These are phyloP conservation scores for Paxillus ammoniavirescens DNA, from an alignment of 768 basidiomycete genomes.

Conservation along the genomic window DNA sequence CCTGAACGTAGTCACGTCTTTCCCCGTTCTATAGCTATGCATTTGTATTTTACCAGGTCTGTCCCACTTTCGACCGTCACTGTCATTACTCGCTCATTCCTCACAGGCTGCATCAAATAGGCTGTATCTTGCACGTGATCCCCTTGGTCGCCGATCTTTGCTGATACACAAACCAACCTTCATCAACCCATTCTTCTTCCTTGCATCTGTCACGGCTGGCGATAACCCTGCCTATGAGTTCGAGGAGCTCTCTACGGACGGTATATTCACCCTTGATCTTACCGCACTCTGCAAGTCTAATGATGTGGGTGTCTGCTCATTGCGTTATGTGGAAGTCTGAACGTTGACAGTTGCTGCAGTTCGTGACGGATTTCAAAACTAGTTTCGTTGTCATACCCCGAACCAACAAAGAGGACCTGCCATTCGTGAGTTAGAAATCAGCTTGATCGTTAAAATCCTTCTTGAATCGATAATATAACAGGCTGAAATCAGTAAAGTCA, in stretches of 20 bases:
- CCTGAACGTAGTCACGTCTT: not conserved
- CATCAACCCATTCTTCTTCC: conserved; percentile 50
- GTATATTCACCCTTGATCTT: conserved; percentile 56
- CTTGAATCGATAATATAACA: conserved; percentile 20
- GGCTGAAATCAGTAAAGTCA: conserved; percentile 47
- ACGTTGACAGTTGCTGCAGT: conserved; percentile 11
- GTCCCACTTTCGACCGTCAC: conserved; percentile 14
- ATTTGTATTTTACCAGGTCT: conserved; percentile 74
- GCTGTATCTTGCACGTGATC: conserved; percentile 78
- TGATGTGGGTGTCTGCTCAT: conserved; percentile 23
- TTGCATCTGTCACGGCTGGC: conserved; percentile 67
- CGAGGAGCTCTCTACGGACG: conserved; percentile 60
- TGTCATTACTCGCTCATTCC: not conserved
- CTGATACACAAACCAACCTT: conserved; percentile 61
- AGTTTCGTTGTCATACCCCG: conserved; percentile 24
- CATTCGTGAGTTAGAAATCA: conserved; percentile 23
- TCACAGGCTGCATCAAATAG: conserved; percentile 41
- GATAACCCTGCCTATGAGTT: conserved; percentile 44
- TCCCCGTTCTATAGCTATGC: conserved; percentile 56
- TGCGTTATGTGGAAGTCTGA: not conserved
- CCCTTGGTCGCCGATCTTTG: conserved; percentile 83
- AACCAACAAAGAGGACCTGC: conserved; percentile 4
- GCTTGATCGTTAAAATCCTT: not conserved
- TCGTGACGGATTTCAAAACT: conserved; percentile 17
- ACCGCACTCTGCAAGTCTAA: conserved; percentile 14